These are phyloP conservation scores for Trichoderma sp. DNA, from an alignment of 2,329 filamentous ascomycete genomes.

Conservation along the genomic window DNA sequence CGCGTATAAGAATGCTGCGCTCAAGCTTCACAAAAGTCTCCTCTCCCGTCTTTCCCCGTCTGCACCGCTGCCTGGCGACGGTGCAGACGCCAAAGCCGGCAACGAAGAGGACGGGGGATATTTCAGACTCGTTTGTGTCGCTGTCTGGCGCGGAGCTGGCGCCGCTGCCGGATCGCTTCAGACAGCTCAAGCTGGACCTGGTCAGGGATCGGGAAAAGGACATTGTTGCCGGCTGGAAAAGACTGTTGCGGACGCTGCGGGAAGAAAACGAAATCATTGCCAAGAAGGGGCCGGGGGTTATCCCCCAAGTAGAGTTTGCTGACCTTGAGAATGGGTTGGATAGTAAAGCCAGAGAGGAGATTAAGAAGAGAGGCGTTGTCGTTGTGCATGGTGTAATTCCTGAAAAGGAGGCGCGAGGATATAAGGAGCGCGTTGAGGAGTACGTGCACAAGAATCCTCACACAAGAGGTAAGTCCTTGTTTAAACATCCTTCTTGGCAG, in stretches of 20 bases:
- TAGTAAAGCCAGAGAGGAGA: conserved; percentile 45
- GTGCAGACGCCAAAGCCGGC: conserved; percentile 24
- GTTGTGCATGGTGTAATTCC: conserved; percentile 68
- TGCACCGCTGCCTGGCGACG: conserved; percentile 19
- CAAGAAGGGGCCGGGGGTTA: conserved; percentile 47
- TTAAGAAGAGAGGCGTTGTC: conserved; percentile 62
- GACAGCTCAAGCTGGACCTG: conserved; percentile 57
- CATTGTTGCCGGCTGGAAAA: conserved; percentile 51
- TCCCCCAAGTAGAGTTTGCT: conserved; percentile 55
- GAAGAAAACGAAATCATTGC: conserved; percentile 52
- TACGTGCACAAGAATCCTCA: conserved; percentile 66
- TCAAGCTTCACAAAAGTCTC: conserved; percentile 21
- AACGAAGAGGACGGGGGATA: conserved; percentile 59
- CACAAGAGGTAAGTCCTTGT: conserved; percentile 49
- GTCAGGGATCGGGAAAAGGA: conserved; percentile 51
- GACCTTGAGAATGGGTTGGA: conserved; percentile 45
- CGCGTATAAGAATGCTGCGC: conserved; percentile 26
- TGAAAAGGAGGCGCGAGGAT: conserved; percentile 61
- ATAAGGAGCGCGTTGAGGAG: conserved; percentile 64
- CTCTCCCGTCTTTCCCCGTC: conserved; percentile 14
- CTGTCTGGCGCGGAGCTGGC: conserved; percentile 50
- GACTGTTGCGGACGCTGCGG: conserved; percentile 48
- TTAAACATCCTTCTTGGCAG: background rate
- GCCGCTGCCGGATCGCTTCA: conserved; percentile 57
- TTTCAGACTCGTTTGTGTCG: conserved; percentile 63